Conservation (phyloP, 805 yeast genomes). For the Lachancea kluyveri region DNA sequence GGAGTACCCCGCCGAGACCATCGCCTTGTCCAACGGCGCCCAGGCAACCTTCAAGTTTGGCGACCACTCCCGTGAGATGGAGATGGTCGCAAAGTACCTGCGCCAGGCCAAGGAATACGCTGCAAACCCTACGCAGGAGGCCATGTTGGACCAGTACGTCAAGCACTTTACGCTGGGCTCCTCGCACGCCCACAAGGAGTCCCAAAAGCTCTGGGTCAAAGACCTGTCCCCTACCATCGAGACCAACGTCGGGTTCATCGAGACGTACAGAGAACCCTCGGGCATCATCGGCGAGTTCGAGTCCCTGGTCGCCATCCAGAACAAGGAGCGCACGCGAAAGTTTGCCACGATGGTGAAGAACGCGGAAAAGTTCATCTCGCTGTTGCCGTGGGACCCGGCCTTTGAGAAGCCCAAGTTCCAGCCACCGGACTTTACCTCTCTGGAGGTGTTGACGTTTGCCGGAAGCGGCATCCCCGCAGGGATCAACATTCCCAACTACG, state of each 20-base stretch:
- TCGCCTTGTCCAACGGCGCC: slow-evolving; percentile 36
- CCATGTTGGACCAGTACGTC: slow-evolving; percentile 61
- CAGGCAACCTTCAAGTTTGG: slow-evolving; percentile 59
- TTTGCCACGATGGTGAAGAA: slow-evolving; percentile 61
- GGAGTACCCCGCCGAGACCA: slow-evolving; percentile 44
- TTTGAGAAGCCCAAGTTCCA: slow-evolving; percentile 82
- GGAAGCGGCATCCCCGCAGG: slow-evolving; percentile 93
- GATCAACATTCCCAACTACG: slow-evolving; percentile 87
- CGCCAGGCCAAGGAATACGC: slow-evolving; percentile 52
- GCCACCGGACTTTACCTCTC: slow-evolving; percentile 88
- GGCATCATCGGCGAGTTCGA: slow-evolving; percentile 95
- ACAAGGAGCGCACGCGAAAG: slow-evolving; percentile 78
- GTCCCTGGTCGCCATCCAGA: slow-evolving; percentile 84
- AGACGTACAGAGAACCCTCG: slow-evolving; percentile 87
- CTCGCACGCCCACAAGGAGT: slow-evolving; percentile 75
- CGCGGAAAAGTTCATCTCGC: slow-evolving; percentile 57
- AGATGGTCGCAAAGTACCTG: slow-evolving; percentile 49
- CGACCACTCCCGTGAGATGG: slow-evolving; percentile 66
- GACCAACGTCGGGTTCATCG: slow-evolving; percentile 85
- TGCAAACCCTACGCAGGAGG: slow-evolving; percentile 66
- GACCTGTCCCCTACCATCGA: slow-evolving; percentile 75
- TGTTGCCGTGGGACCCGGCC: slow-evolving; percentile 71
- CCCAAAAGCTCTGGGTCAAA: slow-evolving; percentile 84
- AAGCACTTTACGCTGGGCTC: slow-evolving; percentile 75
- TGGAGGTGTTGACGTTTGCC: slow-evolving; percentile 84